Base-by-base conservation (phyloP, 345 rosid genomes). In the Brassica rapa region DNA sequence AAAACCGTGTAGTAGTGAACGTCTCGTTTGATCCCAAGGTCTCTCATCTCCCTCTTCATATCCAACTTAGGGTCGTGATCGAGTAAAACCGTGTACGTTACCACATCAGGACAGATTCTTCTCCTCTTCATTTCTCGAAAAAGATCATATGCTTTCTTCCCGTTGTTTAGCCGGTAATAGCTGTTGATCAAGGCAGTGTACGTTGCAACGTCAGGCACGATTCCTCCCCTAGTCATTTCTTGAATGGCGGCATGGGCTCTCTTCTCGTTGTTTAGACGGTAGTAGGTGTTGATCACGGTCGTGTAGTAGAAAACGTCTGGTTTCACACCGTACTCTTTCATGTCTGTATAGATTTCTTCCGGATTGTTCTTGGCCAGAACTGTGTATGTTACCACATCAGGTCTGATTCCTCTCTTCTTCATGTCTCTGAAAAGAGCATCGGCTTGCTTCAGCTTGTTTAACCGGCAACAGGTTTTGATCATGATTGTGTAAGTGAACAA, bases 71-170 rank as follows among this genome's bases (percentile, higher is more conserved):
- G 74, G 49, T 8, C 23, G n/a, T 16, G 60, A 21, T 84, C 80
- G 53, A 90, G 88, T 80, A 91, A 78, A 67, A 89, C 90, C 0
- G 94, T 90, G 66, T 81, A 87, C 15, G 86, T 80, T 66, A 88
- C 66, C 73, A 88, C 82, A 87, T 89, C 93, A 70, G 87, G 93
- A 27, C 73, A 43, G 43, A 91, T 72, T 63, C 86, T 87, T 77
- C 80, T 83, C 64, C 61, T 74, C 78, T 56, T 65, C 76, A 77
- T 71, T 24, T 64, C 71, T 62, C 11, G 30, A 25, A 62, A 62
- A 23, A 51, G 21, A 35, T 55, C 64, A 33, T n/a, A 10, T 43
- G 71, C 80, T 62, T 70, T 10, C 64, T 77, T 35, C 57, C 0
- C 21, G 2, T 77, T 2, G 32, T 77, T 62, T 62, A 35, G 35